These are phyloP conservation scores for Verruconis gallopava DNA, from an alignment of 2,329 filamentous ascomycete genomes.

Conservation along the genomic window DNA sequence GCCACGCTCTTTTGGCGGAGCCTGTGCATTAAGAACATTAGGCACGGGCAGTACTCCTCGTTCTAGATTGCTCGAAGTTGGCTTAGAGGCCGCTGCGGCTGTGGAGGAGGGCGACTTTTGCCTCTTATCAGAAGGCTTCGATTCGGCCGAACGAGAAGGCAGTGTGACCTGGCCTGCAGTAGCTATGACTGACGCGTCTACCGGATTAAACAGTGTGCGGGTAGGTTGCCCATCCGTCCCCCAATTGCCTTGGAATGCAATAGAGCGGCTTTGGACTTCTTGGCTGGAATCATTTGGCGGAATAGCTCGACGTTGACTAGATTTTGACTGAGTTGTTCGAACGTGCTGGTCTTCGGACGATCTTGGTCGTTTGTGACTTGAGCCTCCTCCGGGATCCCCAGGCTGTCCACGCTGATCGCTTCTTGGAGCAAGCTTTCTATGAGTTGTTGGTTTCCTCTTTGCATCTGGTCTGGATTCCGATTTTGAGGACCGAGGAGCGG, in stretches of 20 bases:
- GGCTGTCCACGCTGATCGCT: not conserved
- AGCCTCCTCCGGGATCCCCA: not conserved
- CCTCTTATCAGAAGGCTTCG: too few relatives aligned
- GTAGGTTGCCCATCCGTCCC: not conserved
- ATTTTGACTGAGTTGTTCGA: too few relatives aligned
- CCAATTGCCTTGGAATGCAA: conserved; percentile 1
- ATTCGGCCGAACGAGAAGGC: not conserved
- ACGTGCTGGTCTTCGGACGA: not conserved
- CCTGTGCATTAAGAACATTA: not conserved
- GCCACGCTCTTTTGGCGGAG: not conserved
- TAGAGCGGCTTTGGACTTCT: too few relatives aligned
- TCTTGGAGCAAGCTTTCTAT: not conserved
- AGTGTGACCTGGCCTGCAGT: not conserved
- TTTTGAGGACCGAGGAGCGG: too few relatives aligned
- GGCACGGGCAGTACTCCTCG: not conserved
- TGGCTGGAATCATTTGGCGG: too few relatives aligned
- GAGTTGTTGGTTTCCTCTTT: too few relatives aligned
- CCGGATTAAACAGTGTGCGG: not conserved
- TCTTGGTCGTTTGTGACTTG: not conserved
- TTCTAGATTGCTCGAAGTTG: not conserved
- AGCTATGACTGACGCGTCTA: not conserved
- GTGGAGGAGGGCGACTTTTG: not conserved
- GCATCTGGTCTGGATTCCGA: too few relatives aligned
- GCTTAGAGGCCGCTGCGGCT: not conserved
- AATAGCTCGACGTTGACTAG: too few relatives aligned